Base-by-base conservation (phyloP, 1,284 basidiomycete species). In the Heterobasidion irregulare region DNA sequence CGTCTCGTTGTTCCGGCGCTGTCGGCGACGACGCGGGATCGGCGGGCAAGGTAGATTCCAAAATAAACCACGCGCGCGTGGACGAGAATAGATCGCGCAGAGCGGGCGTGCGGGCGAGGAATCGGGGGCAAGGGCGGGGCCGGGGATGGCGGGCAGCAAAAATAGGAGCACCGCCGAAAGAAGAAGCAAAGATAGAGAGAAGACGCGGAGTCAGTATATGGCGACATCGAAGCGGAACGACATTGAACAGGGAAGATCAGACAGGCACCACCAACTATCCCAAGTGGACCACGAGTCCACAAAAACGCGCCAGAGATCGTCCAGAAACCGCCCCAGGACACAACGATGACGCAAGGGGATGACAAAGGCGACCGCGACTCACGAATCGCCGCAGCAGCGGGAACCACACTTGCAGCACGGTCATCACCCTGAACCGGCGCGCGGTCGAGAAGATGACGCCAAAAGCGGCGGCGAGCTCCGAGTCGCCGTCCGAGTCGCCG, bases 391-490 rank as follows among this genome's bases (percentile, higher is more conserved):
- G 63, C 13, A 79, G 63, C 35, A 78, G 56, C 10, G 80, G 78
- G 56, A 85, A 75, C 68, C 80, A 75, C 15, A 70, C 70, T 63
- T 80, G 75, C 16, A 82, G 64, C 55, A 83, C 72, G 44, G 72
- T 77, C 55, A 79, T 67, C 10, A 75, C 62, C 47, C 71, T 72
- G 52, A 78, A 74, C 56, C 74, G 72, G 50, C 72, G 69, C 32
- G 75, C 70, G 32, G 74, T 72, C 10, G 70, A 68, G 57, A 80
- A 79, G 58, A 79, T 77, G 55, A 71, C 62, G 51, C 69, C 64
- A 64, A 80, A 80, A 1, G 78, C 75, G 26, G 68, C 54, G 15
- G 78, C 72, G 26, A 83, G 77, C 62, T 83, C 80, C 64, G 26
- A 26, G 26, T 26, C 26, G 26, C 26, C 26, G 26, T 80, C 75